Evolutionary conservation across 148 eudicot species (phyloP).

Genomic region (Vaccinium corymbosum): DNA sequence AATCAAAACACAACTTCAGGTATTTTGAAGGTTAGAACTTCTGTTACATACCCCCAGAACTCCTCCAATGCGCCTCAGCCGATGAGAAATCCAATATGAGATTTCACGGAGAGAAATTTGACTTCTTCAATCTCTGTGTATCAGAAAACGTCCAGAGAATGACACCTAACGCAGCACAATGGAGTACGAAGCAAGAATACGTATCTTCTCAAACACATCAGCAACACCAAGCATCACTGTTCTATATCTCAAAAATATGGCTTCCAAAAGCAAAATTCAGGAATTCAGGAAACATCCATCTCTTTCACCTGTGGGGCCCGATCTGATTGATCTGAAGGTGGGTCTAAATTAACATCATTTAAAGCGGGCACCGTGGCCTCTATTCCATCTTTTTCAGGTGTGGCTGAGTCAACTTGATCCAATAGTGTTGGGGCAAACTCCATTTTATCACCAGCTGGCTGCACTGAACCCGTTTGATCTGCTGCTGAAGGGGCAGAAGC

Average conservation of each 20-base stretch:
- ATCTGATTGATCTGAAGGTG: conserved; percentile 18
- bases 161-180: not conserved
- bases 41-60: conserved; percentile 1
- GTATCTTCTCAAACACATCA: not conserved
- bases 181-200: not conserved
- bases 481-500: conserved; percentile 20
- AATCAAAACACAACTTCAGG: not conserved
- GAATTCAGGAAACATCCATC: conserved; percentile 28
- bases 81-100: not conserved
- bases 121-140: not conserved
- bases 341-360: conserved; percentile 18
- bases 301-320: conserved; percentile 25
- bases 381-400: not conserved
- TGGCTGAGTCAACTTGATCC: conserved; percentile 20
- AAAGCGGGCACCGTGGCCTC: conserved; percentile 17
- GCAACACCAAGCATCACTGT: not conserved
- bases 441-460: conserved; percentile 22
- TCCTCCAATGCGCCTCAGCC: not conserved
- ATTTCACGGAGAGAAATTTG: not conserved
- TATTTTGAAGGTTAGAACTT: not conserved
- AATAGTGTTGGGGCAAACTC: conserved; percentile 14
- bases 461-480: conserved; percentile 22
- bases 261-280: conserved; percentile 20
- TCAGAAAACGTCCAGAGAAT: not conserved
- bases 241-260: not conserved